Evolutionary conservation across 2,329 filamentous ascomycete genomes (phyloP).

Genomic region (Teratosphaeria viscida): DNA sequence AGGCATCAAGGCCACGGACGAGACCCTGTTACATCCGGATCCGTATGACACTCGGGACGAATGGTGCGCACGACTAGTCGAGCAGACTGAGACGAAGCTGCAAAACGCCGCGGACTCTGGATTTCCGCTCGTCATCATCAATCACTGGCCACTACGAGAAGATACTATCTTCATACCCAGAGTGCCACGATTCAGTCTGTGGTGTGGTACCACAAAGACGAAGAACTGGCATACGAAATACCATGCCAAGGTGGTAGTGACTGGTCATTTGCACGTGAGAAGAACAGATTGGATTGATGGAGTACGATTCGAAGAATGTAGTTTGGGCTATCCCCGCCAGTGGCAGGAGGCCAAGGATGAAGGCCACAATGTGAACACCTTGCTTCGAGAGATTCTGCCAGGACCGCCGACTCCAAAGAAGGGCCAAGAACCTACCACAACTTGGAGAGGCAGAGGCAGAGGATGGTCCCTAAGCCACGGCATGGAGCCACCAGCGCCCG

Average conservation of each 20-base stretch:
- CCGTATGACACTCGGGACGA: slow-evolving; percentile 34
- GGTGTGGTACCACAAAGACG: slow-evolving; percentile 39
- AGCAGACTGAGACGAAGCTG: slow-evolving; percentile 32
- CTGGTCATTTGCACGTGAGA: slow-evolving; percentile 36
- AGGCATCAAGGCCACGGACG: slow-evolving; percentile 37
- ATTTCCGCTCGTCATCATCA: slow-evolving; percentile 32
- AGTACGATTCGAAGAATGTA: slow-evolving; percentile 38
- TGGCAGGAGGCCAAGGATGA: slow-evolving; percentile 34
- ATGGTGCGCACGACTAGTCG: slow-evolving; percentile 35
- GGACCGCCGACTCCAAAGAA: slow-evolving; percentile 20
- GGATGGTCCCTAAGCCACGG: slow-evolving; percentile 10
- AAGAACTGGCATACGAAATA: slow-evolving; percentile 37
- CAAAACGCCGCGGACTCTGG: slow-evolving; percentile 20
- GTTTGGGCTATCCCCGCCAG: slow-evolving; percentile 37
- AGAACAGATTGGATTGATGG: slow-evolving; percentile 38
- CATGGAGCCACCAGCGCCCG: slow-evolving; percentile 1
- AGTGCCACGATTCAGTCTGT: slow-evolving; percentile 35
- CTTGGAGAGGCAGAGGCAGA: slow-evolving; percentile 6
- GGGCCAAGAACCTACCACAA: slow-evolving; percentile 8
- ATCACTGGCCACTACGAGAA: slow-evolving; percentile 38
- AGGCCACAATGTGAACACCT: slow-evolving; percentile 35
- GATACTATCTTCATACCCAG: slow-evolving; percentile 34
- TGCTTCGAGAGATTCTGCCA: slow-evolving; percentile 37
- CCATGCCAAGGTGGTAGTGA: slow-evolving; percentile 38
- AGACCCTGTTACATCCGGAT: slow-evolving; percentile 35